phyloP scores from a whole-genome alignment of 2,329 filamentous ascomycete species.

The Emmonsiellopsis sp. region DNA sequence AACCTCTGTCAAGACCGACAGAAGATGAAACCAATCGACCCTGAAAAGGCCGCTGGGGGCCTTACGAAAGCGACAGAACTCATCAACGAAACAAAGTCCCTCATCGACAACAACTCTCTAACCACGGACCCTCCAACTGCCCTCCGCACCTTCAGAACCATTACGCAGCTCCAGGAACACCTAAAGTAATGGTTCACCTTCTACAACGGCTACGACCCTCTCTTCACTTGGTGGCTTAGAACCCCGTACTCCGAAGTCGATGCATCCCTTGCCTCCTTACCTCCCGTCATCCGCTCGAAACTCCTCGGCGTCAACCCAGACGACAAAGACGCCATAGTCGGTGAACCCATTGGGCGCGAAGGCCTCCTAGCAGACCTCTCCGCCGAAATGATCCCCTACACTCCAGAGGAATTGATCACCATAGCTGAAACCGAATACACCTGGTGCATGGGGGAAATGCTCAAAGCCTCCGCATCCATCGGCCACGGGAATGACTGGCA shows the following conservation, averaged over 20 bases:
- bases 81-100: slow-evolving; percentile 23
- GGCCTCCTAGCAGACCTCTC: slow-evolving; percentile 44
- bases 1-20: slow-evolving; percentile 42
- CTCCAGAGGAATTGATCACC: slow-evolving; percentile 45
- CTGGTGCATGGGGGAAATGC: slow-evolving; percentile 50
- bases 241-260: slow-evolving; percentile 36
- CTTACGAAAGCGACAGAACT: slow-evolving; percentile 28
- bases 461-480: slow-evolving; percentile 39
- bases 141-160: slow-evolving; percentile 37
- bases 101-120: slow-evolving; percentile 27
- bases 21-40: slow-evolving; percentile 34
- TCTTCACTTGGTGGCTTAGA: slow-evolving; percentile 49
- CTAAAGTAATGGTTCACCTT: slow-evolving; percentile 42
- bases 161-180: slow-evolving; percentile 31
- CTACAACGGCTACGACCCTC: slow-evolving; percentile 47
- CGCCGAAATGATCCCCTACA: slow-evolving; percentile 50
- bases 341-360: slow-evolving; percentile 46
- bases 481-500: slow-evolving; percentile 43
- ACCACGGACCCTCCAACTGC: slow-evolving; percentile 33
- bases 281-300: slow-evolving; percentile 29
- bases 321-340: slow-evolving; percentile 43
- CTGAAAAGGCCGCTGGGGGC: slow-evolving; percentile 34
- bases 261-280: slow-evolving; percentile 25
- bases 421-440: slow-evolving; percentile 44
- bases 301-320: slow-evolving; percentile 39